Evolutionary conservation across 116 monocot species (phyloP), one percentile per base, ranked within the genome.

Genomic region (Papilionanthe hybrid): DNA sequence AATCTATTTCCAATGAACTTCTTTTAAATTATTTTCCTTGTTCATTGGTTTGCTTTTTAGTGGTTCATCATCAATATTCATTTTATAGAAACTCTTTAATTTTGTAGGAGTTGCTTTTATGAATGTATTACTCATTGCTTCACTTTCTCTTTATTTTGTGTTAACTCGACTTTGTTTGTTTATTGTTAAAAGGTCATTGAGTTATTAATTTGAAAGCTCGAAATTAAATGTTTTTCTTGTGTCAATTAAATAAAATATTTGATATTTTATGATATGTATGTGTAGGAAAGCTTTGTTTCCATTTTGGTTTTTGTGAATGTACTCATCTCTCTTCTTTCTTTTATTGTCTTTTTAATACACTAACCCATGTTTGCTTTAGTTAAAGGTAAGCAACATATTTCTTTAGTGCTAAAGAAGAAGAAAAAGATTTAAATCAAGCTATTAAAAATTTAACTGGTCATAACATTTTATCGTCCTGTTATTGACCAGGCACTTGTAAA

Each of bases 401-500:
- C 57, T 44, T 49, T 11, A 32, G 22, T 4, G n/a, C 20, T 6
- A 28, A 48, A 7, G 15, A 49, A 49, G 1, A 56, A 56, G 8
- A 15, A 41, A 49, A 37, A 28, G 74, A 5, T 55, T 20, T 66
- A 81, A 71, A 48, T 76, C 13, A 29, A 41, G 29, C 17, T 71
- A 2, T 37, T 23, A 1, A 63, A 7, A 25, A 63, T 63, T 23
- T 58, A 58, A 58, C 5, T 4, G 8, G 22, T 23, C 5, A 5
- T 22, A 6, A 63, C 63, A 15, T 37, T 37, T 69, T 53, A 17
- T 53, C 37, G 22, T 44, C 8, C 32, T 41, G 19, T 65, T 72
- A 20, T 82, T 13, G 55, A 12, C 47, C 45, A 94, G 96, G 85
- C 73, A 29, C 23, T 92, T 78, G 79, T 92, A 20, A 91, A 83